Percentiles rank a stretch among this genome's conserved stretches.
phyloP scores from a whole-genome alignment of 2,329 filamentous ascomycete genomes.

The Aspergillus pseudoglaucus region DNA sequence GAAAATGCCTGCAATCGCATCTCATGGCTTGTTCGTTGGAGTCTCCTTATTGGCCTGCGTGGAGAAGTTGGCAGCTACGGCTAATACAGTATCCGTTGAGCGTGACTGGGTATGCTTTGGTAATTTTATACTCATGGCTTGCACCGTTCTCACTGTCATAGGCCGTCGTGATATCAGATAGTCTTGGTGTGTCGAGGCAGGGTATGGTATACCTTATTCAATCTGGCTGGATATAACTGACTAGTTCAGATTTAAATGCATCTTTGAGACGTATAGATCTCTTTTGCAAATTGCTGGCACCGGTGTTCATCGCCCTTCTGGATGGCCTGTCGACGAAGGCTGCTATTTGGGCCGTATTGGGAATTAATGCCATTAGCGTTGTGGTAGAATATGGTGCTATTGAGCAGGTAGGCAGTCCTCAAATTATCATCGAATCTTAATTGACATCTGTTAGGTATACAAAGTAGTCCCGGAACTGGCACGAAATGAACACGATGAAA shows the following conservation, averaged over 20 bases:
- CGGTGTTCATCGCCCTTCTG: conserved; percentile 46
- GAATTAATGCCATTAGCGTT: conserved; percentile 38
- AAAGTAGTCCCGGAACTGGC: conserved; percentile 14
- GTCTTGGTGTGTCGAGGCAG: conserved; percentile 36
- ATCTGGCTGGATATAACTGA: conserved; percentile 11
- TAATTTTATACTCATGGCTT: background rate
- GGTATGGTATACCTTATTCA: conserved; percentile 22
- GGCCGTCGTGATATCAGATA: conserved; percentile 27
- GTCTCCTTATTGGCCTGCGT: conserved; percentile 55
- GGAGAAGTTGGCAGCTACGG: conserved; percentile 60
- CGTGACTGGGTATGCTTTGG: conserved; percentile 54
- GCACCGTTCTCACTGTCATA: conserved; percentile 2
- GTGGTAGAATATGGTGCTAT: conserved; percentile 38
- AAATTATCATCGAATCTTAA: background rate
- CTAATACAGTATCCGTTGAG: conserved; percentile 64
- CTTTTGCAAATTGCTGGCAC: conserved; percentile 51
- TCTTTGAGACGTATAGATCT: conserved; percentile 54
- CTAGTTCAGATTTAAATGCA: conserved; percentile 40
- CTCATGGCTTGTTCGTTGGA: conserved; percentile 22
- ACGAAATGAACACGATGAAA: conserved; percentile 2
- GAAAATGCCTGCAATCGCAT: conserved; percentile 1
- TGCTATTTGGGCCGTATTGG: conserved; percentile 43
- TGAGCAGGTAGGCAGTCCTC: conserved; percentile 20
- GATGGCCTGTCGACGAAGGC: conserved; percentile 38
- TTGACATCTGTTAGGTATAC: conserved; percentile 10